Base-by-base conservation (phyloP, 2,329 filamentous ascomycete species). In the Colletotrichum aenigma region DNA sequence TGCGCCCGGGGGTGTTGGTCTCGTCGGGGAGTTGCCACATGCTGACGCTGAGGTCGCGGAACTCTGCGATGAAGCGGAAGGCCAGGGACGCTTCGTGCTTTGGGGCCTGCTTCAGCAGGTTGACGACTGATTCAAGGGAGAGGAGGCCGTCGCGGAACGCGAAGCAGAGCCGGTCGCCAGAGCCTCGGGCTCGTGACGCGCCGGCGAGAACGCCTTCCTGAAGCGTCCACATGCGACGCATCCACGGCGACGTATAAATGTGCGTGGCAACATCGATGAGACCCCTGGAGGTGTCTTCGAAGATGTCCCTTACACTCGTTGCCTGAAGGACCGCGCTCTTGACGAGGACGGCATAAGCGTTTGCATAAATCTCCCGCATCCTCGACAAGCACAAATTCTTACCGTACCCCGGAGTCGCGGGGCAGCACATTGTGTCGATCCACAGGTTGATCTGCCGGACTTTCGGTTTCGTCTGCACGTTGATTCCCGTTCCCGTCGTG, bases 191-290 rank as follows among this genome's bases (percentile, higher is more conserved):
- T 24, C 21, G 60, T 1, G 48, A 66, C 13, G 66, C 38, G 3
- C 72, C 68, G 15, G 72, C 67, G 4, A 75, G 60, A 13, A 75
- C 67, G n/a, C 67, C 72, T n/a, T 75, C 72, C 32, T 75, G 67
- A 8, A 75, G 48, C 12, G 72, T 75, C 72, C 72, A 75, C 72
- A 75, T 75, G 15, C 72, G 60, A 9, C 72, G 66, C 72, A 75
- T 75, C 48, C 68, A 75, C 1, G 72, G 72, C 10, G 72, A 75
- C 0, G 69, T 68, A 7, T 65, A 71, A 6, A 75, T 21, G 28
- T 62, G 24, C 10, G 72, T 48, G 32, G 72, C 72, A 10, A 66
- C 36, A 12, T 75, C 68, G 21, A 71, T 55, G 1, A 75, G 32
- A 10, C 72, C 72, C 12, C 34, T 61, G 55, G 65, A 61, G 1